Percentiles rank a stretch among this genome's conserved stretches.
phyloP scores from a whole-genome alignment of 495 filamentous ascomycete species.

The Astrothelium subdiscretum region DNA sequence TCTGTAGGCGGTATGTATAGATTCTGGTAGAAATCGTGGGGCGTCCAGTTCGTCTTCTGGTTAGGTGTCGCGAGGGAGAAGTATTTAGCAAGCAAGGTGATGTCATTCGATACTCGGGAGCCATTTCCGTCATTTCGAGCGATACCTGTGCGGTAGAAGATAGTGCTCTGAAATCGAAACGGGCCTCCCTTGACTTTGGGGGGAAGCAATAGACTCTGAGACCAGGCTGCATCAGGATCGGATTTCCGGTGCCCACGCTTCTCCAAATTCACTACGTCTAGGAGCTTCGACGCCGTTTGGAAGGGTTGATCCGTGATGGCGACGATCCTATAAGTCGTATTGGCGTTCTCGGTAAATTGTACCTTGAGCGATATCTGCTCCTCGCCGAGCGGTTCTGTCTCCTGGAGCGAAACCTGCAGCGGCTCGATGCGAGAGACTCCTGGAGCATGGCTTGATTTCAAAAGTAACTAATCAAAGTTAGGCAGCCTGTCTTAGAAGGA shows the following conservation, averaged over 20 bases:
- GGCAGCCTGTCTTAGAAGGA: neutral
- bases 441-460: neutral
- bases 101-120: conserved; percentile 1
- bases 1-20: conserved; percentile 46
- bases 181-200: neutral
- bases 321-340: neutral
- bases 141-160: neutral
- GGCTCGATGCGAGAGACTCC: neutral
- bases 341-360: neutral
- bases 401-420: neutral
- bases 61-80: neutral
- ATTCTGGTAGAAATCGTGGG: conserved; percentile 51
- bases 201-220: neutral
- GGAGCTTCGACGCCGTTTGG: neutral
- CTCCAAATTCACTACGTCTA: neutral
- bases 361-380: neutral
- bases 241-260: neutral
- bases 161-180: neutral
- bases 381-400: neutral
- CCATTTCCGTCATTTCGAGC: neutral
- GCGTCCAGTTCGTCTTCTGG: conserved; percentile 16
- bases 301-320: neutral
- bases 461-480: neutral
- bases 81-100: conserved; percentile 11
- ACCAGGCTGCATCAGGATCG: neutral